These are phyloP conservation scores for Cucurbita argyrosperma DNA, from an alignment of 306 rosid species.

Conservation along the genomic window DNA sequence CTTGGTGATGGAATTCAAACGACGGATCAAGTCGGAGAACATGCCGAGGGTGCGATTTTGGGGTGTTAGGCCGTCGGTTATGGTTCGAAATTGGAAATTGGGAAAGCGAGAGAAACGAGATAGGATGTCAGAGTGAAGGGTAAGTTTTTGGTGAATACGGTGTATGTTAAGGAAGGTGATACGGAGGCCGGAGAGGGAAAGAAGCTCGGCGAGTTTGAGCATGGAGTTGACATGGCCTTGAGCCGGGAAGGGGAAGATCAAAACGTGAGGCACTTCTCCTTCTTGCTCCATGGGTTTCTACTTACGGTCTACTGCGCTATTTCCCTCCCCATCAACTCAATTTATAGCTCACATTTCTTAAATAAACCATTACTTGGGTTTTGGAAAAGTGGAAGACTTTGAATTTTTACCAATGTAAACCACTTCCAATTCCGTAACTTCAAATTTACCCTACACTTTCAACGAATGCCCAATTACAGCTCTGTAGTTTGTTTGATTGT, in stretches of 20 bases:
- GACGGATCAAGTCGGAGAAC: not conserved
- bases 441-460: too few relatives aligned
- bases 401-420: too few relatives aligned
- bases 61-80: conserved; percentile 15
- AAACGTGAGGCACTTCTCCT: not conserved
- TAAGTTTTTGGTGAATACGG: conserved; percentile 15
- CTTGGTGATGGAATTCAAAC: not conserved
- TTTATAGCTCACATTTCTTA: too few relatives aligned
- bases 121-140: conserved; percentile 7
- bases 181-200: conserved; percentile 10
- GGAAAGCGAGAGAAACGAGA: conserved; percentile 14
- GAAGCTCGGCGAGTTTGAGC: conserved; percentile 41
- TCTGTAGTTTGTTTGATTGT: too few relatives aligned
- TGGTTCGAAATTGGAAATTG: conserved; percentile 21
- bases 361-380: too few relatives aligned
- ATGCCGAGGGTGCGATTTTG: conserved; percentile 3
- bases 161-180: conserved; percentile 35
- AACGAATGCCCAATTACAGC: too few relatives aligned
- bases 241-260: conserved; percentile 14
- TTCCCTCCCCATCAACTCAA: too few relatives aligned
- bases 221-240: conserved; percentile 35
- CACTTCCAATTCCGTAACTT: too few relatives aligned
- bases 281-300: not conserved
- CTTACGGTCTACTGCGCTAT: not conserved
- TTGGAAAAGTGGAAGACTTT: too few relatives aligned